These are phyloP conservation scores for Trichoderma koningii DNA, from an alignment of 2,329 filamentous ascomycete genomes.

Conservation along the genomic window DNA sequence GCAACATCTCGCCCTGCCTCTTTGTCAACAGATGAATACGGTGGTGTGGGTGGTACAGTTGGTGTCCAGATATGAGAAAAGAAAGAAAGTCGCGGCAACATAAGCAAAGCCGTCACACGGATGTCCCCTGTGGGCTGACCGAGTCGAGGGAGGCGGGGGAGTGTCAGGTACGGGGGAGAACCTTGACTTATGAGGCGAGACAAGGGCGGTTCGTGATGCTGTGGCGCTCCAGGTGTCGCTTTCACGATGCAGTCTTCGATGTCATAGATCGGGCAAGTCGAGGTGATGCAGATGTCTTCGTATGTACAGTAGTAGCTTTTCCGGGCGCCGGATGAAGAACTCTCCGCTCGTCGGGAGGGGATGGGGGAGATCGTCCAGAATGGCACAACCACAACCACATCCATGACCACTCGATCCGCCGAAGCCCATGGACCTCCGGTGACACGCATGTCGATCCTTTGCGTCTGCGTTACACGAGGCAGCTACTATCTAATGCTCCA, in stretches of 20 bases:
- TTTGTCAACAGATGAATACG: neutral
- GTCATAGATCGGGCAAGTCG: neutral
- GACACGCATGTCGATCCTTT: neutral
- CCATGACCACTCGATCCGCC: neutral
- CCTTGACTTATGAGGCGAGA: neutral
- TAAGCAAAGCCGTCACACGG: neutral
- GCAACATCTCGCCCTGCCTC: constrained; percentile 1
- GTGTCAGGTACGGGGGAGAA: neutral
- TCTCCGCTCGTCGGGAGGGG: neutral
- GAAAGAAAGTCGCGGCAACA: neutral
- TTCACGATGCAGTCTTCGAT: neutral
- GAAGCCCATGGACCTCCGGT: neutral
- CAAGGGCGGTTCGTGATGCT: neutral
- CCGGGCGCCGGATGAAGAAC: neutral
- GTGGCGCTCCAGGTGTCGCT: neutral
- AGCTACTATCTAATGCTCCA: neutral
- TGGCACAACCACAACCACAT: neutral
- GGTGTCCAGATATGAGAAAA: neutral
- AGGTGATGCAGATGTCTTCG: neutral
- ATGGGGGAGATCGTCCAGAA: neutral
- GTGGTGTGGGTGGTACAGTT: neutral
- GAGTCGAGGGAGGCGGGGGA: no score
- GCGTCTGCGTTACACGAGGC: neutral
- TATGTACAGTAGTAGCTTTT: neutral
- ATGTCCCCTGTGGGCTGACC: neutral